Conservation (phyloP, 2,329 filamentous ascomycete genomes). For the Aspergillus felis region DNA sequence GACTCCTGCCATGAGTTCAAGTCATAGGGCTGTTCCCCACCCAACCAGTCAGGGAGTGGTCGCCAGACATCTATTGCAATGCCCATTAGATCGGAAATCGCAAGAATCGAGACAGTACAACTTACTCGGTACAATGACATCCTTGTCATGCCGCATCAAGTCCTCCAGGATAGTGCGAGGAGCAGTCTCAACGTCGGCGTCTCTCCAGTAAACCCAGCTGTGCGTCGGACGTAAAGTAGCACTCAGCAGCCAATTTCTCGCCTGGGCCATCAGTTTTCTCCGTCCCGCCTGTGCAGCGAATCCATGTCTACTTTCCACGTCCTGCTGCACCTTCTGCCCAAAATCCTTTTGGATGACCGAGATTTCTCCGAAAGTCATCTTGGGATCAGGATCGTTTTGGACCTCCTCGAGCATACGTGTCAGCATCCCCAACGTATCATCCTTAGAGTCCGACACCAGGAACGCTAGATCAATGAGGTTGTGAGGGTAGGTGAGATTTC, state of each 20-base stretch:
- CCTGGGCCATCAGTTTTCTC: slow-evolving; percentile 96
- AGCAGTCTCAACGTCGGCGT: slow-evolving; percentile 96
- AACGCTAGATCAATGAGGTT: slow-evolving; percentile 95
- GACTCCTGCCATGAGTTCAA: slow-evolving; percentile 99
- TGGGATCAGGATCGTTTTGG: slow-evolving; percentile 73
- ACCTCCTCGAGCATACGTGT: slow-evolving; percentile 71
- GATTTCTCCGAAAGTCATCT: slow-evolving; percentile 87
- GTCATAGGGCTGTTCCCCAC: slow-evolving; percentile 96
- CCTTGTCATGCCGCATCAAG: slow-evolving; percentile 97
- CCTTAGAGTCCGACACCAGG: slow-evolving; percentile 94
- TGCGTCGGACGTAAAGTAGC: slow-evolving; percentile 90
- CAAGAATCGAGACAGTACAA: slow-evolving; percentile 20
- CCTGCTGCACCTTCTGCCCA: slow-evolving; percentile 94
- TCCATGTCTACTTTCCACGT: slow-evolving; percentile 94
- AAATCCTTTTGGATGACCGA: slow-evolving; percentile 99
- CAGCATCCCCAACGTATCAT: slow-evolving; percentile 75
- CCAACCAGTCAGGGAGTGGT: slow-evolving; percentile 97
- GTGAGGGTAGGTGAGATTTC: slow-evolving; percentile 95
- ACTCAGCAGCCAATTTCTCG: slow-evolving; percentile 92
- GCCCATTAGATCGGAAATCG: slow-evolving; percentile 21
- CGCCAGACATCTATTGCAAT: slow-evolving; percentile 78
- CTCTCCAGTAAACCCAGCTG: slow-evolving; percentile 99
- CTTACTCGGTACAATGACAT: slow-evolving; percentile 96
- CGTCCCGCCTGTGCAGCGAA: slow-evolving; percentile 93
- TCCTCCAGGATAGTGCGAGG: slow-evolving; percentile 96